These are phyloP conservation scores for Schizochytrium sp. DNA, from an alignment of 108 stramenopile genomes.

Conservation along the genomic window DNA sequence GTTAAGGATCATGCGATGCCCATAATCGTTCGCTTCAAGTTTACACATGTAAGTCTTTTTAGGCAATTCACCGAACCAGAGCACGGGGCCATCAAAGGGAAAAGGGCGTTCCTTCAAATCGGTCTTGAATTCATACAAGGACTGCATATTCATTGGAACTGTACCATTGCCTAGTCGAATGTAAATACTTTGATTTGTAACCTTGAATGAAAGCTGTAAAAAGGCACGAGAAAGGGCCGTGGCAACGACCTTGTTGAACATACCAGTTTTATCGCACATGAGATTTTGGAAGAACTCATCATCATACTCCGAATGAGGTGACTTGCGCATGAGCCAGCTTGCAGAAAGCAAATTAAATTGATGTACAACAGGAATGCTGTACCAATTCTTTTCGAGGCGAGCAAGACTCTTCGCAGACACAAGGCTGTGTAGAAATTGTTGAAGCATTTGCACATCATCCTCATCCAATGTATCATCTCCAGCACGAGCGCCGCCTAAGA, in stretches of 20 bases:
- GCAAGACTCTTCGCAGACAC: background rate
- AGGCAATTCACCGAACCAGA: slow-evolving; percentile 11
- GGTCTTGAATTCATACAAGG: slow-evolving; percentile 12
- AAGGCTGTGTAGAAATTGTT: background rate
- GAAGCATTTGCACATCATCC: background rate
- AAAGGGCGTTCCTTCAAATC: background rate
- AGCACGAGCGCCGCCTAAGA: background rate
- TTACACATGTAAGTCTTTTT: slow-evolving; percentile 17
- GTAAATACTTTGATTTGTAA: background rate
- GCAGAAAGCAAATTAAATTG: background rate
- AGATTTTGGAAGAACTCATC: slow-evolving; percentile 43
- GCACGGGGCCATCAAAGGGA: slow-evolving; percentile 46
- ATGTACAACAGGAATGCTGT: background rate
- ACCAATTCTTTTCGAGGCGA: slow-evolving; percentile 18
- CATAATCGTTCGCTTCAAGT: background rate
- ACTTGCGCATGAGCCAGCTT: slow-evolving; percentile 37
- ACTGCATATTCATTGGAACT: slow-evolving; percentile 12
- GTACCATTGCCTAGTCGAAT: background rate
- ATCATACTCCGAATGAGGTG: background rate
- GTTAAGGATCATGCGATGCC: slow-evolving; percentile 1
- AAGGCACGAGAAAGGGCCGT: slow-evolving; percentile 3
- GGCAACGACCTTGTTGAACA: slow-evolving; percentile 37
- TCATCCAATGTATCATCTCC: background rate
- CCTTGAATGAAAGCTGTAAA: slow-evolving; percentile 7
- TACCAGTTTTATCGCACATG: slow-evolving; percentile 25